These are phyloP conservation scores for Xylaria sp. DNA, from an alignment of 2,329 filamentous ascomycete species.

Conservation along the genomic window DNA sequence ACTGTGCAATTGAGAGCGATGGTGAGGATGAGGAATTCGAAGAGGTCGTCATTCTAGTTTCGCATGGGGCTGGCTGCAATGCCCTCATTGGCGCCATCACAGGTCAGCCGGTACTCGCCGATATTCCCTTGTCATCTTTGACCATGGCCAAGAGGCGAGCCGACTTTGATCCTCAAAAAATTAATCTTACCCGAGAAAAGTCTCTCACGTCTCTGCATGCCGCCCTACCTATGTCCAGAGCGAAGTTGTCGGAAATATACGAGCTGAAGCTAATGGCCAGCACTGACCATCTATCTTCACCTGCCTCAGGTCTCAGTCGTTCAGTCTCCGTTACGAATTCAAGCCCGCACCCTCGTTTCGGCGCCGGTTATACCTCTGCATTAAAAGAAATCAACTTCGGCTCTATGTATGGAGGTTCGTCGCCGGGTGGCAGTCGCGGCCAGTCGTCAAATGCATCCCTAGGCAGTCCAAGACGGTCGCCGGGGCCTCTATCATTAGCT, in stretches of 20 bases:
- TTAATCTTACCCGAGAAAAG: conserved; percentile 42
- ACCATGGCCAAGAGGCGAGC: conserved; percentile 82
- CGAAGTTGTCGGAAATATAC: conserved; percentile 70
- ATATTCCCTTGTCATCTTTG: conserved; percentile 89
- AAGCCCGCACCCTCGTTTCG: conserved; percentile 53
- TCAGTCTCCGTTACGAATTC: conserved; percentile 50
- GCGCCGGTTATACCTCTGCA: conserved; percentile 52
- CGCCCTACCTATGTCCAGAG: conserved; percentile 38
- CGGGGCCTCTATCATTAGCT: conserved; percentile 38
- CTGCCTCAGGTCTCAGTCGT: conserved; percentile 48
- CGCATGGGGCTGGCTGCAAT: conserved; percentile 96
- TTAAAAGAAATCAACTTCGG: conserved; percentile 46
- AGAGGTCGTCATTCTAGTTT: conserved; percentile 86
- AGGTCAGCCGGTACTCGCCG: conserved; percentile 88
- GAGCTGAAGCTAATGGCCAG: conserved; percentile 80
- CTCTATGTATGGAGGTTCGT: conserved; percentile 54
- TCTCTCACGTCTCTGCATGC: conserved; percentile 47
- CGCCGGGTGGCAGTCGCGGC: conserved; percentile 56
- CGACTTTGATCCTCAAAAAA: conserved; percentile 54
- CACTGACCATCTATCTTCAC: conserved; percentile 72
- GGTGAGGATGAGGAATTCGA: conserved; percentile 73
- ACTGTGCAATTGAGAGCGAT: conserved; percentile 51
- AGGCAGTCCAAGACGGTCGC: conserved; percentile 51
- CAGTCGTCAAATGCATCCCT: conserved; percentile 58
- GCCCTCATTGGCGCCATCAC: conserved; percentile 92